Conservation (phyloP, 2,329 filamentous ascomycete species). For the Drechmeria coniospora region DNA sequence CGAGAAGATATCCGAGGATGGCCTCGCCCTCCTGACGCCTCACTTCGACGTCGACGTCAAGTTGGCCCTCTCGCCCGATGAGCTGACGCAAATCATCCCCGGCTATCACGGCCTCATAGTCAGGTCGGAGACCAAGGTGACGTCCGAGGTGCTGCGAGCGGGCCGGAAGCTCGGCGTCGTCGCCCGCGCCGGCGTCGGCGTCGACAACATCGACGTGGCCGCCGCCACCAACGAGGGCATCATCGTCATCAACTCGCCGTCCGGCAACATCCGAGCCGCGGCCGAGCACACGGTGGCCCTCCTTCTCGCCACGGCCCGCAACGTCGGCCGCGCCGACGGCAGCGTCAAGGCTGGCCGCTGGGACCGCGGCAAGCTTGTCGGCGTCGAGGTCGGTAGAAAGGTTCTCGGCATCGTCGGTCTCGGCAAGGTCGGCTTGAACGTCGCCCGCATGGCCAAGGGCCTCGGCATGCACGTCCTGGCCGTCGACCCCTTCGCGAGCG, state of each 20-base stretch:
- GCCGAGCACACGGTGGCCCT: slow-evolving; percentile 66
- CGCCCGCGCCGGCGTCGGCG: slow-evolving; percentile 65
- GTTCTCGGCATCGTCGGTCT: slow-evolving; percentile 62
- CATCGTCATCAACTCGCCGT: slow-evolving; percentile 66
- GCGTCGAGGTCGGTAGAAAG: slow-evolving; percentile 65
- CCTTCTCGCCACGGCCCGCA: slow-evolving; percentile 57
- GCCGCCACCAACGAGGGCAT: slow-evolving; percentile 59
- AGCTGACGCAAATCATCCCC: slow-evolving; percentile 52
- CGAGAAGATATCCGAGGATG: slow-evolving; percentile 69
- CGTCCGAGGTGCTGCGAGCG: slow-evolving; percentile 46
- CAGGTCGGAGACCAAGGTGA: slow-evolving; percentile 70
- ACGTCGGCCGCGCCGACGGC: slow-evolving; percentile 55
- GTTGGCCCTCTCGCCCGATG: slow-evolving; percentile 42
- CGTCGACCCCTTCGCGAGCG: slow-evolving; percentile 63
- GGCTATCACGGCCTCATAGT: slow-evolving; percentile 65
- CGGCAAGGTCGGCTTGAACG: slow-evolving; percentile 71
- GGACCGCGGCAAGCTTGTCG: slow-evolving; percentile 61
- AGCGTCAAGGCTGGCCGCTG: slow-evolving; percentile 57
- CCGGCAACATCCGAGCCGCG: slow-evolving; percentile 67
- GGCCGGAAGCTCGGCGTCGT: slow-evolving; percentile 61
- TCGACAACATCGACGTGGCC: slow-evolving; percentile 68
- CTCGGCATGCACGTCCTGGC: slow-evolving; percentile 63
- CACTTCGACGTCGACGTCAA: slow-evolving; percentile 56
- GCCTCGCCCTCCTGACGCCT: slow-evolving; percentile 50
- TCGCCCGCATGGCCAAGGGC: slow-evolving; percentile 64